Evolutionary conservation across 2,329 filamentous ascomycete species (phyloP), one percentile per base, ranked within the genome.

Genomic region (Tolypocladium sp.): DNA sequence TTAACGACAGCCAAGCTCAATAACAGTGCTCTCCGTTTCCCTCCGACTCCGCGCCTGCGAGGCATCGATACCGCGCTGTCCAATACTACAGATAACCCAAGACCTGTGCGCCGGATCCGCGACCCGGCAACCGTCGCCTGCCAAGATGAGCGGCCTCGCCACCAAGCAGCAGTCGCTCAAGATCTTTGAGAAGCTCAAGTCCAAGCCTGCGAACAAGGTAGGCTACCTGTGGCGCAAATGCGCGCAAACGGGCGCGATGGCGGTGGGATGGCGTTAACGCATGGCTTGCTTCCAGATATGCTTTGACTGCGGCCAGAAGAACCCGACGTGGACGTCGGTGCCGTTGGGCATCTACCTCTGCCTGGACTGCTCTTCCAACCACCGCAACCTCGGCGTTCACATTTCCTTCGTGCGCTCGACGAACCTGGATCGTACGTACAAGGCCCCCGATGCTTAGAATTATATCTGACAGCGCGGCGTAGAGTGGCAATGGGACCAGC

Each of bases 401-500:
- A 97, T 99, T 77, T 97, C 93, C 67, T 99, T 99, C 80, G 94
- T 99, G 69, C 89, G 94, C 70, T 97, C 93, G 62, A 97, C 93
- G 63, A 97, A 97, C 75, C 89, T 99, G 74, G 94, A 99, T 75
- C 92, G 93, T 97, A 90, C 72, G 91, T 71, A 37, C 61, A 58
- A 52, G 38, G 33, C 17, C 10, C 49, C 49, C 49, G 8, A n/a
- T 27, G 30, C 17, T 35, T 52, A 20, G 20, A 41, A 27, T 3
- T 15, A 20, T 12, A 25, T 30, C 57, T 60, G 44, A 60, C 46
- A 38, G 25, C 56, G 15, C 25, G 54, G 35, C 57, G 42, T 68
- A 90, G 88, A 91, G 79, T 99, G 94, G 94, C 92, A 97, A 89
- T 99, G 94, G 94, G 92, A 97, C 66, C 94, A 99, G 74, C 83